Percentiles rank a stretch among this genome's conserved stretches.
Conservation (phyloP, 306 rosid species). For the Vicia villosa region DNA sequence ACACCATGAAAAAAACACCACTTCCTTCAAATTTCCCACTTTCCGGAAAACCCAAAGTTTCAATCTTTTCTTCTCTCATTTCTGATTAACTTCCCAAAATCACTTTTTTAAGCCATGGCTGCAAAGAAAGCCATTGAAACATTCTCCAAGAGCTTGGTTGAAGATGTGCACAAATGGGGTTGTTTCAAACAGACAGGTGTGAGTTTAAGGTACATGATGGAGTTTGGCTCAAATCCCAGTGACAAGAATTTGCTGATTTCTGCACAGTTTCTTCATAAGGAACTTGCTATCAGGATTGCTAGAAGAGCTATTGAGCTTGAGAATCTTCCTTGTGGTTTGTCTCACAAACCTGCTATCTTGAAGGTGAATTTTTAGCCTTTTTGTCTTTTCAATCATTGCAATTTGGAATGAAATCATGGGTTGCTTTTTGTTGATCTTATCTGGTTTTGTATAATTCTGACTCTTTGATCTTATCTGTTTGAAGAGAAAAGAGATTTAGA, state of each 20-base stretch:
- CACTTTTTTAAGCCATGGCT: conserved; percentile 49
- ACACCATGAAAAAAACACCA: neutral
- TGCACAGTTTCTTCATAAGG: conserved; percentile 86
- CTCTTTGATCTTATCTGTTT: conserved; percentile 28
- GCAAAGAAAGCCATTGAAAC: conserved; percentile 63
- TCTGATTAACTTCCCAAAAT: neutral
- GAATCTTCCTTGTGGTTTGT: conserved; percentile 75
- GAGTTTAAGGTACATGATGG: conserved; percentile 86
- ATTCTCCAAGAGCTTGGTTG: conserved; percentile 63
- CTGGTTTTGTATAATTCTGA: neutral
- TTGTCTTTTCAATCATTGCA: neutral
- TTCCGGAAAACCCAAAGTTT: neutral
- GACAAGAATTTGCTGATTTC: conserved; percentile 59
- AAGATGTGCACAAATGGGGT: conserved; percentile 84
- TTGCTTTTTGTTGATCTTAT: neutral
- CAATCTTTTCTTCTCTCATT: neutral
- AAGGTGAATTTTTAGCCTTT: conserved; percentile 45
- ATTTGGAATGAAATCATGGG: neutral
- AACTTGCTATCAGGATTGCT: conserved; percentile 83
- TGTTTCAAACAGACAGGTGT: conserved; percentile 84
- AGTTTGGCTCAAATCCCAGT: conserved; percentile 68
- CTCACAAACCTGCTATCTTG: conserved; percentile 71
- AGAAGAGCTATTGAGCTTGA: conserved; percentile 79
- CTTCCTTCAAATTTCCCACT: neutral
- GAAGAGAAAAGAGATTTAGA: neutral